Evolutionary conservation across 352 stramenopile genomes (phyloP).

Genomic region (Pythium chondricola): DNA sequence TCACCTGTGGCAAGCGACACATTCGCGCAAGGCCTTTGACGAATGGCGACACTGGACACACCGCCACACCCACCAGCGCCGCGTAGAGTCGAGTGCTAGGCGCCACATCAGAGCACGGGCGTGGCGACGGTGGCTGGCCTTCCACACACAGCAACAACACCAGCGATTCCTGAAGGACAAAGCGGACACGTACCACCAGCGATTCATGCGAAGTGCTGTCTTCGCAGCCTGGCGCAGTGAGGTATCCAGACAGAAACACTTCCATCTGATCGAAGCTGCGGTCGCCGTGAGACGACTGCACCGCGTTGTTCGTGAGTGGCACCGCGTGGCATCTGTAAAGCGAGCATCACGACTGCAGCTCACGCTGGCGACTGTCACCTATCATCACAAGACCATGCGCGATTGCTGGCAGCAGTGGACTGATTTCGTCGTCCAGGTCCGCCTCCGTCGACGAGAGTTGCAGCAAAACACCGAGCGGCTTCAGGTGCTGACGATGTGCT

Average conservation of each 20-base stretch:
- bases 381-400: constrained; percentile 1
- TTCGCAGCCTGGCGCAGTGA: not conserved
- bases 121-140: constrained; percentile 2
- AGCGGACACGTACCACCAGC: not conserved
- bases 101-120: not conserved
- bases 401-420: constrained; percentile 19
- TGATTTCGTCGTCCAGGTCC: constrained; percentile 12
- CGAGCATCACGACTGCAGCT: constrained; percentile 2
- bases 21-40: not conserved
- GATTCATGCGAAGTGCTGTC: not conserved
- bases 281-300: too few species aligned
- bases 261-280: too few species aligned
- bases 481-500: constrained; percentile 53
- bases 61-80: not conserved
- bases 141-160: not conserved
- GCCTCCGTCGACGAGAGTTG: constrained; percentile 26
- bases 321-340: not conserved
- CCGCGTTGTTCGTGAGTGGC: constrained; percentile 9
- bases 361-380: constrained; percentile 6
- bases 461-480: constrained; percentile 53
- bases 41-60: constrained; percentile 4
- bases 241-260: not conserved
- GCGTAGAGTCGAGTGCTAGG: not conserved
- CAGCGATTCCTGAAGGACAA: not conserved
- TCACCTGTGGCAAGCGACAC: not conserved